These are phyloP conservation scores for Massospora cicadina DNA, from an alignment of 371 early-diverging fungal species.

Conservation along the genomic window DNA sequence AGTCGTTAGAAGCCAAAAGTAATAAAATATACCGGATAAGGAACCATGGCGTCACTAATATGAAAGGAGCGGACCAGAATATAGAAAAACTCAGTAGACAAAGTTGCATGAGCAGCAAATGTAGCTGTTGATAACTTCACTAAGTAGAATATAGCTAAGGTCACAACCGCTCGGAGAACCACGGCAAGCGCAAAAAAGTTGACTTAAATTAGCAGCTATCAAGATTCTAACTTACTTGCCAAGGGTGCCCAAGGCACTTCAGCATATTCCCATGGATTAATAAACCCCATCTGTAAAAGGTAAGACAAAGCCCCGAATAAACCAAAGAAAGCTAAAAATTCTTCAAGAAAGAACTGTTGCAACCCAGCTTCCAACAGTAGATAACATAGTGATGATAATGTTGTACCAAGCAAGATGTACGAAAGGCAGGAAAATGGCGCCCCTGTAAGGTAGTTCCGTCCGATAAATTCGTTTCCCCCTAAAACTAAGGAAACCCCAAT, in stretches of 20 bases:
- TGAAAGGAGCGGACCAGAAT: background rate
- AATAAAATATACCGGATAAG: background rate
- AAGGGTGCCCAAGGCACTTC: background rate
- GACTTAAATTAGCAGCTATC: background rate
- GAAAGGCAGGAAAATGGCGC: background rate
- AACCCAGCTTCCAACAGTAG: constrained; percentile 1
- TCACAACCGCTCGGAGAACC: background rate
- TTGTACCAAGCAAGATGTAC: background rate
- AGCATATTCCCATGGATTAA: constrained; percentile 5
- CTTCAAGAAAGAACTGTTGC: background rate
- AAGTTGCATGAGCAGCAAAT: background rate
- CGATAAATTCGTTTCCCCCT: background rate
- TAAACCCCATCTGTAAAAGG: background rate
- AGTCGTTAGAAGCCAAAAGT: background rate
- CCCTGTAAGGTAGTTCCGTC: background rate
- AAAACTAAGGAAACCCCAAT: background rate
- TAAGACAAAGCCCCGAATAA: background rate
- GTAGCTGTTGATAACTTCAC: background rate
- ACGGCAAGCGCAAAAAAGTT: background rate
- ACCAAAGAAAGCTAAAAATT: background rate
- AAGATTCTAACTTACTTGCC: background rate
- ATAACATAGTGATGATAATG: background rate
- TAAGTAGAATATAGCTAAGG: background rate
- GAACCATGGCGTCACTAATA: background rate
- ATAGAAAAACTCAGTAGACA: constrained; percentile 3